These are phyloP conservation scores for Solanum pinnatisectum DNA, from an alignment of 257 asterid species.

Conservation along the genomic window DNA sequence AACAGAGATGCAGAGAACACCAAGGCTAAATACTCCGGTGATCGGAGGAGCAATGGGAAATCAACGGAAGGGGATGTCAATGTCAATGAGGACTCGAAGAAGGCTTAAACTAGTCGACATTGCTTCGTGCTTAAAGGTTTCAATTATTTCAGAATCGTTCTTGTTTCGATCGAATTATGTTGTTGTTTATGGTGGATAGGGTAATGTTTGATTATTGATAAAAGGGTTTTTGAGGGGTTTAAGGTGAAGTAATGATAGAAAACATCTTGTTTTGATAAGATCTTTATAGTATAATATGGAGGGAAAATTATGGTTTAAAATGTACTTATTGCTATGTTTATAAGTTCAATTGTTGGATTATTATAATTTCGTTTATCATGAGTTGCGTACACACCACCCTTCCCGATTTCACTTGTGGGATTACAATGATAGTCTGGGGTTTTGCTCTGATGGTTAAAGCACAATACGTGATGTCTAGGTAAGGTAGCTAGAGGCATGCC, in stretches of 20 bases:
- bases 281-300: background rate
- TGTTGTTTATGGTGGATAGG: background rate
- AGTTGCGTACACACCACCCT: background rate
- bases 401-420: background rate
- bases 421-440: background rate
- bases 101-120: constrained; percentile 2
- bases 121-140: background rate
- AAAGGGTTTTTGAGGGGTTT: background rate
- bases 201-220: background rate
- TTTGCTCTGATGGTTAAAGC: background rate
- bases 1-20: background rate
- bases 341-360: too few species aligned
- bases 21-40: constrained; percentile 5
- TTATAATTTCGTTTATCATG: background rate
- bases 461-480: background rate
- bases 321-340: background rate
- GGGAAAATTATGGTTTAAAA: background rate
- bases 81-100: constrained; percentile 34
- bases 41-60: constrained; percentile 19
- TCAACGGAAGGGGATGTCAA: constrained; percentile 22
- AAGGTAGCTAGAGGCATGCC: background rate
- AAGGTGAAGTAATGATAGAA: background rate
- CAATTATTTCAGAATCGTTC: background rate
- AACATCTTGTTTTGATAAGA: background rate
- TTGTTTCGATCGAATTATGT: background rate